Evolutionary conservation across 2,329 filamentous ascomycete species (phyloP).

Genomic region (Metarhizium robertsii): DNA sequence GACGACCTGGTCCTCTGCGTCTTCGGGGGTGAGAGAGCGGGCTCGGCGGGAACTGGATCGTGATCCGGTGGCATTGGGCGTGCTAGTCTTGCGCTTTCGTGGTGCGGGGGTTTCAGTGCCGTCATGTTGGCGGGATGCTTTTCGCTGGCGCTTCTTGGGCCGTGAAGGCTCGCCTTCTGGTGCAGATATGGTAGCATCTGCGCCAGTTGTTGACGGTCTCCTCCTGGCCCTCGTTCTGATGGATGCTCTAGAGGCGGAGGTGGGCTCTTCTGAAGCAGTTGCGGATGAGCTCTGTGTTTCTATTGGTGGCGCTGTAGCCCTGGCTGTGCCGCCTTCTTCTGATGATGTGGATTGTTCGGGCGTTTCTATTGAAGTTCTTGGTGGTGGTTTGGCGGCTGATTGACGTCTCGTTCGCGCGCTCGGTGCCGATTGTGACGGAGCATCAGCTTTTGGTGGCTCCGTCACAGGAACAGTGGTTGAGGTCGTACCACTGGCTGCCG

Average conservation of each 20-base stretch:
- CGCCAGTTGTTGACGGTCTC: conserved; percentile 8
- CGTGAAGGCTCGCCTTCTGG: conserved; percentile 3
- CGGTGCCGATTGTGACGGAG: not conserved
- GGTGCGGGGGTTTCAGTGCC: conserved; percentile 11
- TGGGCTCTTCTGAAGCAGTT: conserved; percentile 1
- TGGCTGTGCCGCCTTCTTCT: not conserved
- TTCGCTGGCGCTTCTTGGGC: conserved; percentile 24
- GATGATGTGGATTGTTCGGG: not conserved
- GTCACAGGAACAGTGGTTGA: not conserved
- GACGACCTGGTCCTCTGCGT: conserved; percentile 52
- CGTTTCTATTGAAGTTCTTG: conserved; percentile 4
- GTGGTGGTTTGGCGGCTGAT: conserved; percentile 1
- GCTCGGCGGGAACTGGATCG: conserved; percentile 22
- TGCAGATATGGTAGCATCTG: conserved; percentile 9
- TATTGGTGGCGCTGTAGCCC: not conserved
- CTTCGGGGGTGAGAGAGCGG: conserved; percentile 50
- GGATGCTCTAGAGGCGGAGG: conserved; percentile 5
- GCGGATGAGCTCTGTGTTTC: not conserved
- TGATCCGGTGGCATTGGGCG: conserved; percentile 12
- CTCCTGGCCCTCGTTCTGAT: conserved; percentile 10
- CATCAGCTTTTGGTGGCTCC: not conserved
- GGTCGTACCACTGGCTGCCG: not conserved
- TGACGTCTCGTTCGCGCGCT: not conserved
- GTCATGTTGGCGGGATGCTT: conserved; percentile 15
- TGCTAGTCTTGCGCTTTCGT: conserved; percentile 18